phyloP scores from a whole-genome alignment of 148 eudicot species.

The Cornus suecica region DNA sequence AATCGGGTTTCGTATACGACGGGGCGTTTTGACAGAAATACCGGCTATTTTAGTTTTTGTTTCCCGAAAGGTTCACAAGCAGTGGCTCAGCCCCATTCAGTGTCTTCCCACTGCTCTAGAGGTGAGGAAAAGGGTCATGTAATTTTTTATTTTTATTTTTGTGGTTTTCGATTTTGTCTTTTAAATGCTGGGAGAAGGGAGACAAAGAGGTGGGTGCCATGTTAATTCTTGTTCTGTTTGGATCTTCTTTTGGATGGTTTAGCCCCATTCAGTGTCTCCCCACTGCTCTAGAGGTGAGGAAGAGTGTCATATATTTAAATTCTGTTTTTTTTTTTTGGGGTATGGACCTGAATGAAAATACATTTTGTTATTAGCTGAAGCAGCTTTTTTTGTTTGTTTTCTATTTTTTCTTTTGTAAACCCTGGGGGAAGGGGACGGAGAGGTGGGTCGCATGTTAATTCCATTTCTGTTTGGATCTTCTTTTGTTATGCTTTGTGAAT shows the following conservation, averaged over 20 bases:
- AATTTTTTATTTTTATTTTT: not conserved
- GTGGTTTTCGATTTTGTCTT: not conserved
- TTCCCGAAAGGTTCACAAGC: slow-evolving; percentile 95
- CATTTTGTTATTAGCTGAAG: not conserved
- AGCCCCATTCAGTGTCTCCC: slow-evolving; percentile 87
- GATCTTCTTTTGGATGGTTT: slow-evolving; percentile 47
- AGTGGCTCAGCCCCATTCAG: slow-evolving; percentile 86
- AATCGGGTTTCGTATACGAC: slow-evolving; percentile 82
- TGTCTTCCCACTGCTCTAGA: slow-evolving; percentile 90
- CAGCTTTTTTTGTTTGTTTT: no score
- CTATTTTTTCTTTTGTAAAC: not conserved
- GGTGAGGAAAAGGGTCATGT: slow-evolving; percentile 37
- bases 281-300: slow-evolving; percentile 76
- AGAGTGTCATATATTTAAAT: not conserved
- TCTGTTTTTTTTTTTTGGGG: not conserved
- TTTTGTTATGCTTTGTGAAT: slow-evolving; percentile 11
- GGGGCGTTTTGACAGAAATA: slow-evolving; percentile 84
- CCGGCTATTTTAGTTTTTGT: slow-evolving; percentile 96
- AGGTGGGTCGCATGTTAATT: not conserved
- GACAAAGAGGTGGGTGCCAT: not conserved
- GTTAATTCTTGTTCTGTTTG: not conserved
- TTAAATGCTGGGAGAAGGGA: no score
- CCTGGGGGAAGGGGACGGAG: not conserved
- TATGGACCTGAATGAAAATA: not conserved
- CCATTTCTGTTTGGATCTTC: not conserved